phyloP scores from a whole-genome alignment of 768 basidiomycete genomes.

The Hysterangium stoloniferum region DNA sequence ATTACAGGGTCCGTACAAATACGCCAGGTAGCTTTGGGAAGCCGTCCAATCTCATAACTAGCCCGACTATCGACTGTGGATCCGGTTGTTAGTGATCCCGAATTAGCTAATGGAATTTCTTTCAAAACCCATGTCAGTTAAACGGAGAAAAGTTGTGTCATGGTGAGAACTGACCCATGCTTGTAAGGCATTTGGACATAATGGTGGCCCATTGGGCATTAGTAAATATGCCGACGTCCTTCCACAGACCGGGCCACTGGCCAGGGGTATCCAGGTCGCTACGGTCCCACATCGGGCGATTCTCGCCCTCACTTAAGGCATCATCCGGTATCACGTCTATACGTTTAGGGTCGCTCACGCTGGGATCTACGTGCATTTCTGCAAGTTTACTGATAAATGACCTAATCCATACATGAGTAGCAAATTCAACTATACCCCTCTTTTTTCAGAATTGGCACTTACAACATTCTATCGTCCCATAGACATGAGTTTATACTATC shows the following conservation, averaged over 20 bases:
- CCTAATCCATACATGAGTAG: neutral
- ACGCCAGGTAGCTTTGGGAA: conserved; percentile 67
- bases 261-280: conserved; percentile 32
- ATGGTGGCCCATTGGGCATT: conserved; percentile 78
- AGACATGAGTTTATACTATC: conserved; percentile 83
- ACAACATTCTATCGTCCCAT: conserved; percentile 83
- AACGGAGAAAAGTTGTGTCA: neutral
- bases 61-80: conserved; percentile 67
- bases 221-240: conserved; percentile 72
- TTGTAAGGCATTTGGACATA: conserved; percentile 83
- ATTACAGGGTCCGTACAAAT: conserved; percentile 42
- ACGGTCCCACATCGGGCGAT: conserved; percentile 45
- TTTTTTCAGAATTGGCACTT: neutral
- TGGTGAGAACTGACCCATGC: conserved; percentile 52
- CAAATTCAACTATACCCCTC: neutral
- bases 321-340: conserved; percentile 64
- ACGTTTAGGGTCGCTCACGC: conserved; percentile 63
- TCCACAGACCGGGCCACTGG: conserved; percentile 45
- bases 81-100: conserved; percentile 68
- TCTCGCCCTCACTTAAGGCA: conserved; percentile 54
- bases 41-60: conserved; percentile 62
- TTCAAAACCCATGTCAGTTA: conserved; percentile 11
- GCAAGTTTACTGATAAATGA: conserved; percentile 71
- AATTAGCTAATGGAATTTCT: conserved; percentile 70
- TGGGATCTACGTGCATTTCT: conserved; percentile 75